Percentiles rank a stretch among this genome's conserved stretches.
Conservation (phyloP, 2,329 filamentous ascomycete species). For the Blumeria graminis region DNA sequence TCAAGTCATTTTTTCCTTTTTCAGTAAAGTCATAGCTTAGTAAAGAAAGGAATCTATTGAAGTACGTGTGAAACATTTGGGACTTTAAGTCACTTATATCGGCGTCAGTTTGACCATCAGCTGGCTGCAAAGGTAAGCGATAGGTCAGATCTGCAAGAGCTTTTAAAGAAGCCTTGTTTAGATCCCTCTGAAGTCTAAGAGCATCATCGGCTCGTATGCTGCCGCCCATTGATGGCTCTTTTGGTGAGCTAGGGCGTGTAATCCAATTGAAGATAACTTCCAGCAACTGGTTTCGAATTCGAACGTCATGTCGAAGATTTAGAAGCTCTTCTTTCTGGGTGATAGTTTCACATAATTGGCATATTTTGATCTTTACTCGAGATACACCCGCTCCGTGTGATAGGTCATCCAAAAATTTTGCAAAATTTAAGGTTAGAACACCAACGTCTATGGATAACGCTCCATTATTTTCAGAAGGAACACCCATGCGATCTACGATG, state of each 20-base stretch:
- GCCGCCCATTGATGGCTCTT: constrained; percentile 18
- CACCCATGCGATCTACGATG: constrained; percentile 39
- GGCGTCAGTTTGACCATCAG: constrained; percentile 39
- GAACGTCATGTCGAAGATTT: constrained; percentile 42
- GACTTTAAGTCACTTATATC: constrained; percentile 44
- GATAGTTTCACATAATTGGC: constrained; percentile 39
- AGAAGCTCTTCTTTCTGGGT: constrained; percentile 42
- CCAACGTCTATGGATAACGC: constrained; percentile 40
- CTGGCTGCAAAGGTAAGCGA: constrained; percentile 39
- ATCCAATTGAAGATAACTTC: constrained; percentile 49
- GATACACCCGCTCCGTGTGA: constrained; percentile 30
- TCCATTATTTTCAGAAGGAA: constrained; percentile 34
- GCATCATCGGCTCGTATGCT: constrained; percentile 30
- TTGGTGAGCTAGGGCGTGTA: constrained; percentile 31
- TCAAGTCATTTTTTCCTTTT: constrained; percentile 19
- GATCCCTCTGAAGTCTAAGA: constrained; percentile 33
- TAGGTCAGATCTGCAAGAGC: constrained; percentile 42
- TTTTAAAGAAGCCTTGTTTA: constrained; percentile 40
- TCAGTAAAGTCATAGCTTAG: constrained; percentile 32
- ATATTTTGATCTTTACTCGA: constrained; percentile 44
- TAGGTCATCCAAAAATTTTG: constrained; percentile 37
- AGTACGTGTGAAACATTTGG: constrained; percentile 48
- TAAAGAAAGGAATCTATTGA: constrained; percentile 42
- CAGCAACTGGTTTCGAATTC: constrained; percentile 41
- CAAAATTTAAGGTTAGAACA: constrained; percentile 37